phyloP scores from a whole-genome alignment of 1,139 yeast species.

The Blastobotrys elegans region DNA sequence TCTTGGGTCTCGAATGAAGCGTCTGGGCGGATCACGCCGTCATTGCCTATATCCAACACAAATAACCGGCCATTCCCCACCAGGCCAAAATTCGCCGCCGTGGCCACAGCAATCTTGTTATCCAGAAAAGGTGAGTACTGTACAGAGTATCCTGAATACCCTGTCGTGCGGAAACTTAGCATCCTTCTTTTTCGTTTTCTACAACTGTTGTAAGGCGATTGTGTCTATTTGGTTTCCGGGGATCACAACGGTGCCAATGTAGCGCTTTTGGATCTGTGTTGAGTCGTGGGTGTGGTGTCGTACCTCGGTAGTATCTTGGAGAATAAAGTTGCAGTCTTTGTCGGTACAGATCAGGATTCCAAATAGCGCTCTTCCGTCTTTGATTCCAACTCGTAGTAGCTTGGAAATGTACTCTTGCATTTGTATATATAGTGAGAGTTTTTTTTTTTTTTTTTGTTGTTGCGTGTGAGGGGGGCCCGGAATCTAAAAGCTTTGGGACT shows the following conservation, averaged over 20 bases:
- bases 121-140: slow-evolving; percentile 91
- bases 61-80: slow-evolving; percentile 88
- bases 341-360: slow-evolving; percentile 33
- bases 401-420: slow-evolving; percentile 13
- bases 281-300: slow-evolving; percentile 20
- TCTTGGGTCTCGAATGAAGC: slow-evolving; percentile 84
- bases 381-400: slow-evolving; percentile 8
- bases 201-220: slow-evolving; percentile 21
- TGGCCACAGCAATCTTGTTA: slow-evolving; percentile 81
- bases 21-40: slow-evolving; percentile 56
- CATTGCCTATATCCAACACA: slow-evolving; percentile 59
- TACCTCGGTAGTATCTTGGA: slow-evolving; percentile 31
- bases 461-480: not conserved
- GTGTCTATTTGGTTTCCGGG: slow-evolving; percentile 30
- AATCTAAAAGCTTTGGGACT: no score
- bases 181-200: slow-evolving; percentile 35
- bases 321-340: slow-evolving; percentile 29
- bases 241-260: slow-evolving; percentile 34
- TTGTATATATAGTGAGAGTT: not conserved
- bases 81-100: slow-evolving; percentile 88
- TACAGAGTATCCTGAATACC: slow-evolving; percentile 83
- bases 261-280: slow-evolving; percentile 21
- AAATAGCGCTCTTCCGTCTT: slow-evolving; percentile 27
- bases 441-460: not conserved
- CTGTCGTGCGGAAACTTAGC: slow-evolving; percentile 71